Percentiles rank a stretch among this genome's conserved stretches.
phyloP scores from a whole-genome alignment of 305 asterid species.

The Fraxinus angustifolia region DNA sequence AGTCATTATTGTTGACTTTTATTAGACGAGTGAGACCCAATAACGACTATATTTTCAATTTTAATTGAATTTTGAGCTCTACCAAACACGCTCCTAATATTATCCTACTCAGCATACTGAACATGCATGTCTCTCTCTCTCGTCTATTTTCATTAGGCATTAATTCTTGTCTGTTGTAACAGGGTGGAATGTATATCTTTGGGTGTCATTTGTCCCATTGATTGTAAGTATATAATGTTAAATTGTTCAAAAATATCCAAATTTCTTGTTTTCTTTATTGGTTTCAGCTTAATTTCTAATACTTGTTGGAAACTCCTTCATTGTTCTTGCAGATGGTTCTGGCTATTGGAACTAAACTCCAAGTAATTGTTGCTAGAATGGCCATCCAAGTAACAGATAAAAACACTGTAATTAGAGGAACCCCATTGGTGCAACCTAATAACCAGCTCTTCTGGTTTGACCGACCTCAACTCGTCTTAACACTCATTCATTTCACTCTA shows the following conservation, averaged over 20 bases:
- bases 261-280: neutral
- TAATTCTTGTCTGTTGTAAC: neutral
- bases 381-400: constrained; percentile 40
- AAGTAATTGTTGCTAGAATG: constrained; percentile 60
- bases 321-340: constrained; percentile 41
- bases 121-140: too few species aligned
- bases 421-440: constrained; percentile 60
- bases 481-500: constrained; percentile 51
- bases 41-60: too few species aligned
- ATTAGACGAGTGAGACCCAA: too few species aligned
- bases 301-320: neutral
- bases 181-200: constrained; percentile 72
- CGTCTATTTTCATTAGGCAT: neutral
- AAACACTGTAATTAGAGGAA: constrained; percentile 46
- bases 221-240: constrained; percentile 35
- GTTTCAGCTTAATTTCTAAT: neutral
- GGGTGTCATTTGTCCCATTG: constrained; percentile 69
- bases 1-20: too few species aligned
- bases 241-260: too few species aligned
- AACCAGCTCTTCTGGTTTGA: constrained; percentile 59
- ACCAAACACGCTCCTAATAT: too few species aligned
- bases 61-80: too few species aligned
- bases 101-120: too few species aligned
- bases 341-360: constrained; percentile 55
- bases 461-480: constrained; percentile 51